Conservation (phyloP, 139 green algal species). For the Haematococcus sp. region DNA sequence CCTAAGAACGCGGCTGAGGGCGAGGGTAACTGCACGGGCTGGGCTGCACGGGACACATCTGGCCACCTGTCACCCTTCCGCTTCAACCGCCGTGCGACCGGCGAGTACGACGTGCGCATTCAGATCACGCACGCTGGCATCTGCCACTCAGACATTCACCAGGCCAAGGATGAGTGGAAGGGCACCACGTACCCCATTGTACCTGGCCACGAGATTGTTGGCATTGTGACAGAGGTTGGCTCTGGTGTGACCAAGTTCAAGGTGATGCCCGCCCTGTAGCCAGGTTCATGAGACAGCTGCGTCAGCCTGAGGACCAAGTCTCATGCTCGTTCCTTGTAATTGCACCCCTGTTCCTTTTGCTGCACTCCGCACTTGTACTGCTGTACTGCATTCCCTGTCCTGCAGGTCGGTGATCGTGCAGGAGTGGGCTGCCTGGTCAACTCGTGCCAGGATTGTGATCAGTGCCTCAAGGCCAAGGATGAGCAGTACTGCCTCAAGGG, state of each 20-base stretch:
- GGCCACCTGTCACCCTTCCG: constrained; percentile 51
- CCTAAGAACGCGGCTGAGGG: neutral
- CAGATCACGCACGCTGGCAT: constrained; percentile 59
- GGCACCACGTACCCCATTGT: constrained; percentile 61
- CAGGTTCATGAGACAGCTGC: no score
- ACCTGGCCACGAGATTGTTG: constrained; percentile 82
- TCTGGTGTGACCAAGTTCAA: constrained; percentile 64
- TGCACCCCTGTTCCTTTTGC: no score
- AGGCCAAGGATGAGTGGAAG: constrained; percentile 66
- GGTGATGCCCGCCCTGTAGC: no score
- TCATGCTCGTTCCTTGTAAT: no score
- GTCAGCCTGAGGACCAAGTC: no score
- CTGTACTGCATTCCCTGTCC: no score
- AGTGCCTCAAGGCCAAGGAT: constrained; percentile 22
- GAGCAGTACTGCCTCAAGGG: constrained; percentile 47
- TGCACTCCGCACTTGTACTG: no score
- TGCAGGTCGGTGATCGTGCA: constrained; percentile 56
- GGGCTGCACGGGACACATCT: constrained; percentile 49
- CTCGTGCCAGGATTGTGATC: constrained; percentile 12
- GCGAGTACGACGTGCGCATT: neutral
- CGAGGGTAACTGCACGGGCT: constrained; percentile 59
- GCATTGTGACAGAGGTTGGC: constrained; percentile 79
- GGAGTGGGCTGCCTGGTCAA: constrained; percentile 79
- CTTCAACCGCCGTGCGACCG: constrained; percentile 44
- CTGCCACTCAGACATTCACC: constrained; percentile 85